These are phyloP conservation scores for Tubosaeta sp. DNA, from an alignment of 768 basidiomycete genomes.

Conservation along the genomic window DNA sequence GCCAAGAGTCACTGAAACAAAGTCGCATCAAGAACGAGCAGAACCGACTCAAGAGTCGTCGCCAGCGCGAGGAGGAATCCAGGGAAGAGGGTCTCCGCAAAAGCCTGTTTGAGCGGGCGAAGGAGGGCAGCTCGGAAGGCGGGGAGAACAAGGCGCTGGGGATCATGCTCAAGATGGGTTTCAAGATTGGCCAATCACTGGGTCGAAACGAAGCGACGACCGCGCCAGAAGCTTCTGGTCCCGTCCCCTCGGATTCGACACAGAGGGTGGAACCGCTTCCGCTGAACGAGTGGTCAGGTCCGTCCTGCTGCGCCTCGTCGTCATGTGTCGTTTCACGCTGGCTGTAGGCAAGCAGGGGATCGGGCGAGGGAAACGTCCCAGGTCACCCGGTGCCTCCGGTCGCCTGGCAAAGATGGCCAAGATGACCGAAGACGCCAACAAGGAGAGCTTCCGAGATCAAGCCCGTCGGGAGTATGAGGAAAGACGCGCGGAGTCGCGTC, in stretches of 20 bases:
- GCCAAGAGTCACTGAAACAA: conserved; percentile 59
- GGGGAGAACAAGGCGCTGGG: conserved; percentile 70
- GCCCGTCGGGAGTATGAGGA: conserved; percentile 72
- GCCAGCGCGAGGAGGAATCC: conserved; percentile 67
- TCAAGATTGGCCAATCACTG: conserved; percentile 77
- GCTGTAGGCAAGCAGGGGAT: conserved; percentile 73
- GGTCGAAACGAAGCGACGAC: conserved; percentile 38
- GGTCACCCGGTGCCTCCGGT: conserved; percentile 59
- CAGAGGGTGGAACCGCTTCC: conserved; percentile 69
- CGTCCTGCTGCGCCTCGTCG: conserved; percentile 19
- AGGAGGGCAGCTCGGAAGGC: conserved; percentile 45
- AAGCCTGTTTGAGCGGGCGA: conserved; percentile 75
- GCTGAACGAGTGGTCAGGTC: conserved; percentile 80
- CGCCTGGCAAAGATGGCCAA: conserved; percentile 71
- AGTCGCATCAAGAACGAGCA: conserved; percentile 63
- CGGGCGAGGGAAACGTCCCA: conserved; percentile 62
- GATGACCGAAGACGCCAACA: conserved; percentile 47
- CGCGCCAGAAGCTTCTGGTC: conserved; percentile 1
- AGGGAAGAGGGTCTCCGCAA: conserved; percentile 74
- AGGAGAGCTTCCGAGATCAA: conserved; percentile 65
- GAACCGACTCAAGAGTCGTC: conserved; percentile 57
- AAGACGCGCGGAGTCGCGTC: conserved; percentile 64
- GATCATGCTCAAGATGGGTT: conserved; percentile 96
- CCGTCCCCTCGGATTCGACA: conserved; percentile 7
- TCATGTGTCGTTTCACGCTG: conserved; percentile 4